Evolutionary conservation across 2,329 filamentous ascomycete species (phyloP).

Genomic region (Ascochyta fabae): DNA sequence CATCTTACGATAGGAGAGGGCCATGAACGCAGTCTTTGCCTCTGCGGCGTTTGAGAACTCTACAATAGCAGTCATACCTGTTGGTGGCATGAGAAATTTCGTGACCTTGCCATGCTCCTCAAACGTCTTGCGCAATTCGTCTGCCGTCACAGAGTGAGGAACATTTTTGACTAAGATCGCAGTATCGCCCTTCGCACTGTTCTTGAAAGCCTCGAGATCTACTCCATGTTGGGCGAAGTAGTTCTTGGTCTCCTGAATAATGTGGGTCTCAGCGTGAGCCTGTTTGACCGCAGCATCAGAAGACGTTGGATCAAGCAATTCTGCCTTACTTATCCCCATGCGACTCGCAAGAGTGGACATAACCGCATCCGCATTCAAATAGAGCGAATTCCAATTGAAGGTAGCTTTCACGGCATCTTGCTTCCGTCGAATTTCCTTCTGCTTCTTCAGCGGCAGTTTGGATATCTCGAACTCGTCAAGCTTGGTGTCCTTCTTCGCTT

Average conservation of each 20-base stretch:
- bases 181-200: constrained; percentile 80
- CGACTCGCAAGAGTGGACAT: constrained; percentile 87
- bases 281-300: constrained; percentile 95
- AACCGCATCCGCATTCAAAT: constrained; percentile 93
- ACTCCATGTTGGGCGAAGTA: constrained; percentile 90
- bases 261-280: constrained; percentile 92
- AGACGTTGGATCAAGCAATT: constrained; percentile 93
- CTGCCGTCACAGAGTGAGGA: constrained; percentile 77
- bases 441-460: constrained; percentile 92
- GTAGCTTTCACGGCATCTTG: constrained; percentile 76
- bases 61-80: constrained; percentile 91
- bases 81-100: constrained; percentile 87
- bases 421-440: constrained; percentile 87
- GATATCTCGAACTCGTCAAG: constrained; percentile 89
- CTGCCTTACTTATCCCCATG: constrained; percentile 87
- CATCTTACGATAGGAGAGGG: constrained; percentile 86
- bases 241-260: constrained; percentile 94
- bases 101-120: constrained; percentile 84
- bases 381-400: constrained; percentile 99
- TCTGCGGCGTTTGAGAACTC: constrained; percentile 82
- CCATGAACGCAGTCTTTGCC: constrained; percentile 82
- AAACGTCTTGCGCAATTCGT: constrained; percentile 81
- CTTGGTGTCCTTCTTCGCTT: constrained; percentile 79
- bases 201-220: constrained; percentile 90
- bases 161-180: constrained; percentile 96